Evolutionary conservation across 164 flowering plant species (phyloP).

Genomic region (Taxillus chinensis): DNA sequence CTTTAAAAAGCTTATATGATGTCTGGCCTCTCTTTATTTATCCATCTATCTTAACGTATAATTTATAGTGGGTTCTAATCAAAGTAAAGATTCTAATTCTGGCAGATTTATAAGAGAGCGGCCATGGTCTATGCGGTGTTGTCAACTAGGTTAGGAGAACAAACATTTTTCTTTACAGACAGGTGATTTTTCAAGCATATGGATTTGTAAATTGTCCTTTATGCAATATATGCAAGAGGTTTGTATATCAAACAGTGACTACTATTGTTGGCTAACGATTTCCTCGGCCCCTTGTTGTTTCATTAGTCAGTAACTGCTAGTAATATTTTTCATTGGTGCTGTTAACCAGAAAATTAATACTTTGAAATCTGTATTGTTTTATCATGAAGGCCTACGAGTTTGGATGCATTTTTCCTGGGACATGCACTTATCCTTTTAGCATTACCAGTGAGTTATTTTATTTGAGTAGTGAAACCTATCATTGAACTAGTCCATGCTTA

Average conservation of each 20-base stretch:
- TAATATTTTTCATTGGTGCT: too few species aligned
- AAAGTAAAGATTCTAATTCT: not conserved
- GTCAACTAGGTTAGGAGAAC: slow-evolving; percentile 65
- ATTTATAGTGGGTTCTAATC: too few species aligned
- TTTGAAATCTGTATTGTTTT: slow-evolving; percentile 1
- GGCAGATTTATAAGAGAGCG: slow-evolving; percentile 74
- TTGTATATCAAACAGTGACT: too few species aligned
- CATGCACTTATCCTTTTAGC: slow-evolving; percentile 69
- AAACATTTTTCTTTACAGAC: slow-evolving; percentile 54
- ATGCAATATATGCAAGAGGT: not conserved
- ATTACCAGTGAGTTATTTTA: slow-evolving; percentile 61
- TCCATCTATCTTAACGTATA: not conserved
- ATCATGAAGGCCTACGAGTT: slow-evolving; percentile 69
- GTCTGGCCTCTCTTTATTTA: not conserved
- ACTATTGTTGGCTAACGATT: too few species aligned
- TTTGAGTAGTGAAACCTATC: not conserved
- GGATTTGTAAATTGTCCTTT: not conserved
- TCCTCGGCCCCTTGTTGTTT: too few species aligned
- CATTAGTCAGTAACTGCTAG: too few species aligned
- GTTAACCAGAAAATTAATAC: too few species aligned
- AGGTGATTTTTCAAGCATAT: slow-evolving; percentile 28
- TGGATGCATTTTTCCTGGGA: slow-evolving; percentile 80
- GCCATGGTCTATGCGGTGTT: slow-evolving; percentile 61
- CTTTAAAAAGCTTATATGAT: slow-evolving; percentile 1
- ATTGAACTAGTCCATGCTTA: too few species aligned